Base-by-base conservation (phyloP, 163 green algal genomes). In the Scenedesmus sp. region DNA sequence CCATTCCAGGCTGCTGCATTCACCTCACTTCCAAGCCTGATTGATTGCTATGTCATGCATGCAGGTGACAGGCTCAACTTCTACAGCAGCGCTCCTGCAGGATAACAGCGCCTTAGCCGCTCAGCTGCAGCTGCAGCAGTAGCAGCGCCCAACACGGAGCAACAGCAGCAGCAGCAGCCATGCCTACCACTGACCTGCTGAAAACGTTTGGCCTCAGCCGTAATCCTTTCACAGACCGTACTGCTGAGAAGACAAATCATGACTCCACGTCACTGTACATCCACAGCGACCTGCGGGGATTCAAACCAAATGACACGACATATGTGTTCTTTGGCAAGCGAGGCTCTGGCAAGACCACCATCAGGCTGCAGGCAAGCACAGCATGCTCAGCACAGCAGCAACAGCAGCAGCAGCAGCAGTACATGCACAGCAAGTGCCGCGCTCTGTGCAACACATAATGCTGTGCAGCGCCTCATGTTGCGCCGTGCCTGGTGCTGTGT, bases 301-400 rank as follows among this genome's bases (percentile, higher is more conserved):
- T 99, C 87, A 91, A 91, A 20, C 97, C 97, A 18, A 97, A 94
- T 93, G 96, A 98, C 64, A 98, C 95, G 0, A 99, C 97, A 0
- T 99, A 99, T 91, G 93, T 99, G n/a, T 98, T 99, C 93, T 99
- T 99, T 92, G 97, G 97, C 13, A 94, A 95, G 67, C 89, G 97
- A 0, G 97, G 97, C 20, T 95, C 84, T 70, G 97, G 97, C 88
- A 99, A 99, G 92, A 99, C 97, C 59, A 99, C 97, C 52, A 98
- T 99, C 82, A 92, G 97, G 54, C 92, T 97, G 93, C 66, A 76
- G 66, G 66, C 66, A 76, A 76, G 66, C 20, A 13, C 59, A 64
- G 59, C 9, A 8, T 15, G 59, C 8, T 15, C 59, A 64, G 59
- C 62, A 73, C 62, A 73, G 12, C 62, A 73, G 12, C 20, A 73